Percentiles rank a stretch among this genome's conserved stretches.
These are phyloP conservation scores for Decorospora gaudefroyi DNA, from an alignment of 2,329 filamentous ascomycete species.

Conservation along the genomic window DNA sequence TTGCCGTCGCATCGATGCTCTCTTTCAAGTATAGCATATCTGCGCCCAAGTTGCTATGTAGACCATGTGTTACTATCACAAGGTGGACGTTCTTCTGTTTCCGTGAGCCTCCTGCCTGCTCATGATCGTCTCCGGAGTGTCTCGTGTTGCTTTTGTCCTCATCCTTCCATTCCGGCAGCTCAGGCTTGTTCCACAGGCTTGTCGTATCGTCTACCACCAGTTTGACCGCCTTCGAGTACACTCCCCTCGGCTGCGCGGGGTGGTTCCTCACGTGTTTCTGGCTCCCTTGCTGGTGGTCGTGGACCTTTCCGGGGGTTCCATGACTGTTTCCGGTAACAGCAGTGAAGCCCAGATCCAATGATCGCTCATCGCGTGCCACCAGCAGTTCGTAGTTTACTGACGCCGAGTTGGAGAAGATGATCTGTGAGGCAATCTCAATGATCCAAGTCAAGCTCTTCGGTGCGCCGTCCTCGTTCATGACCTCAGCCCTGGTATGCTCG, in stretches of 20 bases:
- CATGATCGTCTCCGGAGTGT: conserved; percentile 34
- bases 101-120: conserved; percentile 34
- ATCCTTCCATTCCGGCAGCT: conserved; percentile 67
- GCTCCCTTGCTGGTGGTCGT: conserved; percentile 74
- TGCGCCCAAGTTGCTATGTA: conserved; percentile 93
- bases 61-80: conserved; percentile 87
- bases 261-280: conserved; percentile 58
- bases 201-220: conserved; percentile 86
- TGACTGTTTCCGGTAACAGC: conserved; percentile 59
- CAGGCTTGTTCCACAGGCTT: conserved; percentile 89
- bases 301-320: conserved; percentile 65
- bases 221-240: conserved; percentile 80
- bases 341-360: conserved; percentile 68
- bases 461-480: conserved; percentile 24
- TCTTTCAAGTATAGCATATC: conserved; percentile 98
- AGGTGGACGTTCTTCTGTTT: conserved; percentile 83
- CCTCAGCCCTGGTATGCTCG: conserved; percentile 66
- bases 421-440: conserved; percentile 87
- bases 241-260: conserved; percentile 68
- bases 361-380: conserved; percentile 83
- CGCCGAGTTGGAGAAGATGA: conserved; percentile 89
- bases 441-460: conserved; percentile 76
- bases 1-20: conserved; percentile 85
- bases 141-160: conserved; percentile 36
- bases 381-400: conserved; percentile 86